These are phyloP conservation scores for Sporothrix globosa DNA, from an alignment of 2,329 filamentous ascomycete species.

Conservation along the genomic window DNA sequence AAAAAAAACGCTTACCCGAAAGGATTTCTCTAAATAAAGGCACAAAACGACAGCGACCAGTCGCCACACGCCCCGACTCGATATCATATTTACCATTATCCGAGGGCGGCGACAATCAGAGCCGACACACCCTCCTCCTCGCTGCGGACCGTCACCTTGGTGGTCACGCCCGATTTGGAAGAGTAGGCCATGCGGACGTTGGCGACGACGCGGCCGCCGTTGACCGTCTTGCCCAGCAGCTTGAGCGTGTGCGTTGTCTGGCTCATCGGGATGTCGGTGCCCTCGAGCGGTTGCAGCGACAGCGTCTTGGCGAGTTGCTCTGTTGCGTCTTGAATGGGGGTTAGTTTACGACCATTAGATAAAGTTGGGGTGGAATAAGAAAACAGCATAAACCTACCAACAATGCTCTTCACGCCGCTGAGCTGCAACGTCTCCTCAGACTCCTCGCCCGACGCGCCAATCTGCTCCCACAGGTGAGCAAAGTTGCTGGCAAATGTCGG, in stretches of 20 bases:
- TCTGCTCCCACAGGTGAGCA: conserved; percentile 92
- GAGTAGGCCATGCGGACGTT: conserved; percentile 92
- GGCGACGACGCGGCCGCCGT: conserved; percentile 84
- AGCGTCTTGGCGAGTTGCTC: conserved; percentile 85
- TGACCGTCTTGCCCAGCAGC: conserved; percentile 92
- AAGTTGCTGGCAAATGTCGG: conserved; percentile 95
- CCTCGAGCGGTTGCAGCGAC: conserved; percentile 90
- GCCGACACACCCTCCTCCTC: conserved; percentile 91
- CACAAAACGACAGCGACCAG: neutral
- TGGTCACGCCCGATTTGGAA: conserved; percentile 89
- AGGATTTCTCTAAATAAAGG: conserved; percentile 17
- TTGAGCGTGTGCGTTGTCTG: conserved; percentile 93
- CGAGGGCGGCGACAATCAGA: conserved; percentile 81
- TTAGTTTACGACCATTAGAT: neutral
- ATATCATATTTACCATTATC: conserved; percentile 54
- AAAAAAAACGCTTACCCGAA: conserved; percentile 24
- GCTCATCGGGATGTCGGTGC: conserved; percentile 86
- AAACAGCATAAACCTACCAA: conserved; percentile 65
- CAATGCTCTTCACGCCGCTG: conserved; percentile 85
- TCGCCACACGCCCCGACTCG: neutral
- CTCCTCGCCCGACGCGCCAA: conserved; percentile 85
- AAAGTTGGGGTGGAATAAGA: conserved; percentile 33
- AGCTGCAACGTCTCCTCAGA: conserved; percentile 89
- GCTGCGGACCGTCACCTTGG: conserved; percentile 88
- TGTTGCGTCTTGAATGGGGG: conserved; percentile 70